Evolutionary conservation across 768 basidiomycete species (phyloP).

Genomic region (Pleurotus citrinopileatus): DNA sequence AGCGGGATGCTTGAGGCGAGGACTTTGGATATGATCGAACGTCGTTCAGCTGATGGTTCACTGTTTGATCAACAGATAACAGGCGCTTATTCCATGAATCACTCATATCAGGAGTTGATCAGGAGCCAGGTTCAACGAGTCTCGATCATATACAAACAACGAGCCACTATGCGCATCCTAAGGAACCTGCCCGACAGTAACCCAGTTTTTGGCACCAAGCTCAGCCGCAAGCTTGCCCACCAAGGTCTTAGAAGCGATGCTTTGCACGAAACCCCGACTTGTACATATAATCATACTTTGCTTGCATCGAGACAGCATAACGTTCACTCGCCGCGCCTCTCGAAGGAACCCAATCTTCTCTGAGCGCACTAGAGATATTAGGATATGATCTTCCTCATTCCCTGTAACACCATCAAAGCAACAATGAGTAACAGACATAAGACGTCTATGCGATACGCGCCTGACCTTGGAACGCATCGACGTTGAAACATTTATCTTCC

Average conservation of each 20-base stretch:
- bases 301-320: slow-evolving; percentile 84
- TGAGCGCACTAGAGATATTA: slow-evolving; percentile 70
- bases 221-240: slow-evolving; percentile 40
- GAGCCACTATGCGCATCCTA: no score
- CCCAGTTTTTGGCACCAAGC: slow-evolving; percentile 37
- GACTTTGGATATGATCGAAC: no score
- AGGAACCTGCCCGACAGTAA: slow-evolving; percentile 32
- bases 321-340: slow-evolving; percentile 68
- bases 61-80: no score
- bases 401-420: slow-evolving; percentile 36
- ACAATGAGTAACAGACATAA: background rate
- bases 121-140: no score
- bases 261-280: slow-evolving; percentile 59
- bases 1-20: background rate
- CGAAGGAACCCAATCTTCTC: slow-evolving; percentile 59
- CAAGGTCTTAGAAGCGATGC: slow-evolving; percentile 43
- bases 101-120: no score
- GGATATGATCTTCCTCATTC: slow-evolving; percentile 71
- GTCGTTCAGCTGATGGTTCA: no score
- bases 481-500: slow-evolving; percentile 68
- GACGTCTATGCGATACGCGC: no score
- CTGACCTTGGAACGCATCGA: slow-evolving; percentile 83
- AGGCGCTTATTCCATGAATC: no score
- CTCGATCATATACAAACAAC: no score
- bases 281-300: slow-evolving; percentile 74